Conservation (phyloP, 495 filamentous ascomycete genomes). For the Mytilinidion resinicola region DNA sequence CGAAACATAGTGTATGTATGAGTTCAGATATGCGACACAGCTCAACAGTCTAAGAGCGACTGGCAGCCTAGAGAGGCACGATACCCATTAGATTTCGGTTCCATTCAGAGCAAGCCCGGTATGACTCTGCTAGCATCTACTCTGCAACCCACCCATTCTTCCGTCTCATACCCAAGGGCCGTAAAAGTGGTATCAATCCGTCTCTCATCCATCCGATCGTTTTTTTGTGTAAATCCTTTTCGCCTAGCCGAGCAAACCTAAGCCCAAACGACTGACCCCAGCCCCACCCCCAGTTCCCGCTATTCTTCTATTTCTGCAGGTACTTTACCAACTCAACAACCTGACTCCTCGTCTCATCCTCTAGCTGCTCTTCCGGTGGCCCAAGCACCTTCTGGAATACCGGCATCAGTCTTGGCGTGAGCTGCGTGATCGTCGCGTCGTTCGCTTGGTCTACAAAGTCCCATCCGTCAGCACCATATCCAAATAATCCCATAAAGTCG, state of each 20-base stretch:
- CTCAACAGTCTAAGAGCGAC: background rate
- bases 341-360: constrained; percentile 66
- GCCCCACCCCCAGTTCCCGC: background rate
- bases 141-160: background rate
- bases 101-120: background rate
- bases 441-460: constrained; percentile 55
- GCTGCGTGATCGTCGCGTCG: constrained; percentile 63
- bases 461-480: constrained; percentile 22
- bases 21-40: background rate
- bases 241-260: too few species aligned
- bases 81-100: background rate
- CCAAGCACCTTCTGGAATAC: constrained; percentile 75
- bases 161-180: background rate
- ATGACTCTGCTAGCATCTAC: background rate
- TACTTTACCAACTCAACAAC: constrained; percentile 66
- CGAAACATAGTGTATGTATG: too few species aligned
- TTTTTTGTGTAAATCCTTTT: too few species aligned
- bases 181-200: background rate
- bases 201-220: too few species aligned
- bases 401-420: constrained; percentile 71
- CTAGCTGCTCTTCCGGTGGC: constrained; percentile 76
- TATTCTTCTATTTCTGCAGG: constrained; percentile 42
- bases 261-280: background rate
- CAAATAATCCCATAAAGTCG: background rate
- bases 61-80: background rate